Evolutionary conservation across 2,329 filamentous ascomycete species (phyloP).

Genomic region (Colletotrichum nymphaeae): DNA sequence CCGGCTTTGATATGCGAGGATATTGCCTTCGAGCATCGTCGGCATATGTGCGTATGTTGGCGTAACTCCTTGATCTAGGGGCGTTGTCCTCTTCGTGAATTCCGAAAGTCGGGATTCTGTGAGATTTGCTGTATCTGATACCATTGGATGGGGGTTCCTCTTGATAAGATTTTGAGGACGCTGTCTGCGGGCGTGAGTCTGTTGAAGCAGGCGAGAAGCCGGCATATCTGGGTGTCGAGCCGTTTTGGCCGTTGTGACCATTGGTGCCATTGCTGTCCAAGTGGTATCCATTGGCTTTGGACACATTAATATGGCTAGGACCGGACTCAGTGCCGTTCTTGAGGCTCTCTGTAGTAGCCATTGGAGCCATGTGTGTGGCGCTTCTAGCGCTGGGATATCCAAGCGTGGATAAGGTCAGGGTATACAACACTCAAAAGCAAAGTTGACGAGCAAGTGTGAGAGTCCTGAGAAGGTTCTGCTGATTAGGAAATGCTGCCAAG

Average conservation of each 20-base stretch:
- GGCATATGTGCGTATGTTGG: slow-evolving; percentile 42
- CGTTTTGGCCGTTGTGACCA: slow-evolving; percentile 14
- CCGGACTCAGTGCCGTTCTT: slow-evolving; percentile 15
- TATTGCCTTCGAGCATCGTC: slow-evolving; percentile 47
- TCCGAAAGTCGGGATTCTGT: slow-evolving; percentile 42
- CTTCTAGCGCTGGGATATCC: neutral
- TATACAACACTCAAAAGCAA: neutral
- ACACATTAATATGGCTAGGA: slow-evolving; percentile 19
- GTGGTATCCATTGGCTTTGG: slow-evolving; percentile 23
- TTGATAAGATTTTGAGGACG: slow-evolving; percentile 30
- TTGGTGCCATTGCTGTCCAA: slow-evolving; percentile 12
- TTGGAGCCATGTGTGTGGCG: slow-evolving; percentile 28
- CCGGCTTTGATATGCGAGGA: slow-evolving; percentile 66
- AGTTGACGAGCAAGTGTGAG: neutral
- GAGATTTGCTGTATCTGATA: slow-evolving; percentile 37
- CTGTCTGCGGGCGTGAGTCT: slow-evolving; percentile 27
- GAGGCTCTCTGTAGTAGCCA: slow-evolving; percentile 11
- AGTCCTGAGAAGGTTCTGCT: neutral
- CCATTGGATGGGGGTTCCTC: slow-evolving; percentile 35
- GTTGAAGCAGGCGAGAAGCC: slow-evolving; percentile 26
- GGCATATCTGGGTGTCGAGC: slow-evolving; percentile 22
- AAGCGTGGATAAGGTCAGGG: neutral
- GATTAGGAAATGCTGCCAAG: neutral
- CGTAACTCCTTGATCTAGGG: slow-evolving; percentile 46
- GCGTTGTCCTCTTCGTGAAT: slow-evolving; percentile 48